Percentiles rank a stretch among this genome's conserved stretches.
phyloP scores from a whole-genome alignment of 139 green algal genomes.

The Micromonas pusilla region DNA sequence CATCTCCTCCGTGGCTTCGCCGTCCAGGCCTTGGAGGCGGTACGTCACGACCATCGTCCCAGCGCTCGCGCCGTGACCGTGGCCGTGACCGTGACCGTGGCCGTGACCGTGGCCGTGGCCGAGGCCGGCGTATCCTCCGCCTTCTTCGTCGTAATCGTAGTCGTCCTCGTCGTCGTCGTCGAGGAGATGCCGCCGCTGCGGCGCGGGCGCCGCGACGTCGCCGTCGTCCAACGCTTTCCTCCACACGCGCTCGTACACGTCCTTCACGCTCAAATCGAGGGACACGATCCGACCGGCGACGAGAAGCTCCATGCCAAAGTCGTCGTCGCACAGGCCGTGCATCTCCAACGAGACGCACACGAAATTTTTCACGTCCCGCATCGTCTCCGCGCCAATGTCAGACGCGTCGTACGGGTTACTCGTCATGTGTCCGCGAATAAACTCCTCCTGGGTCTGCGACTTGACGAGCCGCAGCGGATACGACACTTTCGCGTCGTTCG shows the following conservation, averaged over 20 bases:
- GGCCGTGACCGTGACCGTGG: constrained; percentile 24
- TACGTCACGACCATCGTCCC: constrained; percentile 61
- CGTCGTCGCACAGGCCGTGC: constrained; percentile 54
- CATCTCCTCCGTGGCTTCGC: constrained; percentile 58
- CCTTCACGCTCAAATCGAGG: constrained; percentile 44
- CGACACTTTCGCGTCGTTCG: constrained; percentile 12
- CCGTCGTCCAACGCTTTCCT: background rate
- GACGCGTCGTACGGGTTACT: constrained; percentile 45
- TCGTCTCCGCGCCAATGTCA: constrained; percentile 34
- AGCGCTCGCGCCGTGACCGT: too few relatives aligned
- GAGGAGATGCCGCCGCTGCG: background rate
- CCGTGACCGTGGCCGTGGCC: background rate
- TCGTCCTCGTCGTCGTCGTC: background rate
- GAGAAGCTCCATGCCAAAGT: constrained; percentile 67
- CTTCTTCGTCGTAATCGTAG: background rate
- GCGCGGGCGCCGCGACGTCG: background rate
- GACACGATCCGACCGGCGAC: constrained; percentile 47
- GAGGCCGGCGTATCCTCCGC: background rate
- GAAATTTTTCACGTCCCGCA: constrained; percentile 62
- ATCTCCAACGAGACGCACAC: constrained; percentile 56
- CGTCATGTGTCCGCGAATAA: constrained; percentile 50
- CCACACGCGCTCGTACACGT: constrained; percentile 52
- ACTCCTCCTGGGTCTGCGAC: constrained; percentile 58
- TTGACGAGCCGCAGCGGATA: constrained; percentile 53
- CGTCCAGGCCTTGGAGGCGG: constrained; percentile 54